Evolutionary conservation across 169 alveolate species (phyloP), one percentile per base, ranked within the genome.

Genomic region (Plasmodium ovale): DNA sequence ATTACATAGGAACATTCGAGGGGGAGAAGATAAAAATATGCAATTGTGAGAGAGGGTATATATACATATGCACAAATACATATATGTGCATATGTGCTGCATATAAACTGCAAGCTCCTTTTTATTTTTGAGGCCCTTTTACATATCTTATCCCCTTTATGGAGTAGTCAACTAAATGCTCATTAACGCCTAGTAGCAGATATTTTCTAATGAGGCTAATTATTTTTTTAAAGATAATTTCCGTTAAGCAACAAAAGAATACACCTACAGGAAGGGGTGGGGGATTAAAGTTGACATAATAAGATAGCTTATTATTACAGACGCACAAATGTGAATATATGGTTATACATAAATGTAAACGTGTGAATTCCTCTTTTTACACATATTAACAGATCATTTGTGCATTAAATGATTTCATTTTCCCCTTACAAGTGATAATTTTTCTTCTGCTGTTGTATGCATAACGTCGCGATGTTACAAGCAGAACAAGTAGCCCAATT

Each of bases 61-160:
- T 44, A 23, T 33, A 33, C 6, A 0, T 25, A 21, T 59, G 21
- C 56, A 56, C 23, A n/a, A 25, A 64, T 25, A 27, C 29, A 23
- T 60, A 62, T 77, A 62, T 42, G 14, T 23, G 21, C 27, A 27
- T 29, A 12, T 12, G 9, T 0, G 3, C 49, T 79, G 27, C 23
- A 42, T 47, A 14, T 25, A 31, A 37, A 23, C 37, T 58, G 21
- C 42, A 23, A 29, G 47, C 58, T 73, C 25, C 9, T 59, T 73
- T 37, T 37, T 37, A 25, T 73, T 58, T 31, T 47, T 62, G 10
- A n/a, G 3, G 10, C 31, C 47, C 14, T 33, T 47, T 77, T 79
- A 79, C 89, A 56, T 79, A 79, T 79, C 89, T 65, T 39, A 79
- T 79, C 25, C 89, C 89, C 44, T 64, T 60, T 37, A 64, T 23